A percentile compares a stretch with the other conserved stretches of the same genome.
These are phyloP conservation scores for Tephrocybe sp. DNA, from an alignment of 768 basidiomycete genomes.

Conservation along the genomic window DNA sequence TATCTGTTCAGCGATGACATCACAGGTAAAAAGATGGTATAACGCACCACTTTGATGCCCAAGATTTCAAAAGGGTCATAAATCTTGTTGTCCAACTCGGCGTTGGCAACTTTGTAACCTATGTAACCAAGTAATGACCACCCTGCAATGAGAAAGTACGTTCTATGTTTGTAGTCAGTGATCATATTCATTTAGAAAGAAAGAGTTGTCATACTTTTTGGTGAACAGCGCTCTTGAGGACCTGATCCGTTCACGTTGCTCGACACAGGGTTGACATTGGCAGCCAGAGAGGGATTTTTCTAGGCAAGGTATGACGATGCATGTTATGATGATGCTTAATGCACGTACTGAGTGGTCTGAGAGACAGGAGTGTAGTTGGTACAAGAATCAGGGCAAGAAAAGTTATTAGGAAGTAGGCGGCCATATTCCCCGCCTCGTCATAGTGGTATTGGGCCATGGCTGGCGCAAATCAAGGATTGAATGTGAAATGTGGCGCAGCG, in stretches of 20 bases:
- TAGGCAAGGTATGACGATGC: constrained; percentile 18
- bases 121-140: constrained; percentile 75
- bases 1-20: constrained; percentile 1
- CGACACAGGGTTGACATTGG: constrained; percentile 60
- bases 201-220: constrained; percentile 42
- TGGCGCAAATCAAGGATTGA: background rate
- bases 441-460: constrained; percentile 79
- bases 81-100: constrained; percentile 62
- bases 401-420: constrained; percentile 88
- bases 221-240: constrained; percentile 51
- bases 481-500: background rate
- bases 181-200: background rate
- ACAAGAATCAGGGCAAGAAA: constrained; percentile 83
- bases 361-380: constrained; percentile 66
- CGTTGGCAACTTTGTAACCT: constrained; percentile 60
- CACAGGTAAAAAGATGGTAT: background rate
- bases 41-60: constrained; percentile 66
- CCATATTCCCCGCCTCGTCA: constrained; percentile 85
- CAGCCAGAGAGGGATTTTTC: constrained; percentile 48
- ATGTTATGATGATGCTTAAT: background rate
- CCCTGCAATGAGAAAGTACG: constrained; percentile 60
- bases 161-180: constrained; percentile 37
- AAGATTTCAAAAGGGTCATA: constrained; percentile 97
- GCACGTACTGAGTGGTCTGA: constrained; percentile 47
- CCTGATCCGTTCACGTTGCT: constrained; percentile 50